These are phyloP conservation scores for Gastrodia elata DNA, from an alignment of 106 monocot species.

Conservation along the genomic window DNA sequence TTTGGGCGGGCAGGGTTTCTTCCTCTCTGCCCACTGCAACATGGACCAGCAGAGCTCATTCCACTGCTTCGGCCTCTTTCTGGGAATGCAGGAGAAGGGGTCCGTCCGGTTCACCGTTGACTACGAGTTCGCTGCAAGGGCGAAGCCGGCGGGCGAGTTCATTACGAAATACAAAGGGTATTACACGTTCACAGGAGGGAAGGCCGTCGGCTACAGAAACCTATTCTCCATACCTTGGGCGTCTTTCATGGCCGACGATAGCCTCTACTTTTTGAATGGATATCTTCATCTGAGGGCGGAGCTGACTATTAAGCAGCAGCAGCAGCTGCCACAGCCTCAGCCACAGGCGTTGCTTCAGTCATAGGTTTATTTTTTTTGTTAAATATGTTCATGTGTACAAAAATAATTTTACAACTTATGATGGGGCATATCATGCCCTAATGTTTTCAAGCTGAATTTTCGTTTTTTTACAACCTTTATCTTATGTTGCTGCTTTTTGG, in stretches of 20 bases:
- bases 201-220: constrained; percentile 66
- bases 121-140: constrained; percentile 71
- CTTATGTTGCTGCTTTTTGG: too few species aligned
- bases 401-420: too few species aligned
- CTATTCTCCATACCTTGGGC: constrained; percentile 62
- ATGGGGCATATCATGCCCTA: too few species aligned
- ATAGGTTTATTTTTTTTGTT: too few species aligned
- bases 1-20: constrained; percentile 68
- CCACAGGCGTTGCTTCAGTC: too few species aligned
- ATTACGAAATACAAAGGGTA: constrained; percentile 69
- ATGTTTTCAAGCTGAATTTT: too few species aligned
- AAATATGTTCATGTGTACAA: too few species aligned
- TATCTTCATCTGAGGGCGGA: constrained; percentile 60
- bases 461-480: too few species aligned
- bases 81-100: constrained; percentile 77
- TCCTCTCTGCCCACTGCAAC: constrained; percentile 75
- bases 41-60: constrained; percentile 65
- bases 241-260: constrained; percentile 73
- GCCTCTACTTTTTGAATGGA: constrained; percentile 58
- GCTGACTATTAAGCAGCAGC: constrained; percentile 50
- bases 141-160: constrained; percentile 44
- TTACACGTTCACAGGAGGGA: constrained; percentile 70
- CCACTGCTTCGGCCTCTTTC: constrained; percentile 67
- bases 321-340: constrained; percentile 12
- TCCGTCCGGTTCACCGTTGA: constrained; percentile 64